Percentiles rank a stretch among this genome's conserved stretches.
Evolutionary conservation across 2,329 filamentous ascomycete genomes (phyloP).

Genomic region (Monilinia laxa): DNA sequence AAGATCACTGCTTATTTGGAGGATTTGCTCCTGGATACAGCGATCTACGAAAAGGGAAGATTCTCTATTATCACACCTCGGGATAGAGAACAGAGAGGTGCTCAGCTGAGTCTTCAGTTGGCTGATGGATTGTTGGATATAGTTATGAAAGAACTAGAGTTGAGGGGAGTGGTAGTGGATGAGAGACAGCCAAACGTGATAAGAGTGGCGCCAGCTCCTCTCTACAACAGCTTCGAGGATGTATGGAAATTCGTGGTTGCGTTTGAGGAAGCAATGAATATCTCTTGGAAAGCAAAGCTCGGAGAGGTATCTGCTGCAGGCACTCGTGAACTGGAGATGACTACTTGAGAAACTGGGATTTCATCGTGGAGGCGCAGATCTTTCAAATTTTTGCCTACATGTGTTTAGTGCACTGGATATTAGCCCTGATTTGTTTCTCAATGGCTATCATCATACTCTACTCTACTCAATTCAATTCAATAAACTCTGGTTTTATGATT

Average conservation of each 20-base stretch:
- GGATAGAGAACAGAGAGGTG: constrained; percentile 63
- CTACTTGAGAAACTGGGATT: constrained; percentile 1
- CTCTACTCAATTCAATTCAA: not conserved
- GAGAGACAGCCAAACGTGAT: constrained; percentile 75
- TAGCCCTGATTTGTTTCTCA: not conserved
- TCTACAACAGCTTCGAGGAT: constrained; percentile 73
- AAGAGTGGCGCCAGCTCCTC: constrained; percentile 68
- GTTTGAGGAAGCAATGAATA: constrained; percentile 43
- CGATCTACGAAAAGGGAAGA: constrained; percentile 37
- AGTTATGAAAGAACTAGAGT: constrained; percentile 61
- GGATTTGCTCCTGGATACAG: constrained; percentile 50
- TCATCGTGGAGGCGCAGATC: not conserved
- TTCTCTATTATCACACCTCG: constrained; percentile 66
- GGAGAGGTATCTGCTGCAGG: constrained; percentile 15
- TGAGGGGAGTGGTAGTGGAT: constrained; percentile 66
- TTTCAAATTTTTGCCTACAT: not conserved
- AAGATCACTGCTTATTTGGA: constrained; percentile 69
- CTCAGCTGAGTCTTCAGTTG: constrained; percentile 69
- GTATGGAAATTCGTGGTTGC: constrained; percentile 56
- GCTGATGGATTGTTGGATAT: constrained; percentile 58
- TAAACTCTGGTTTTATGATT: not conserved
- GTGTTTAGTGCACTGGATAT: not conserved
- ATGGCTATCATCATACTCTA: not conserved
- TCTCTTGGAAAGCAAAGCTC: constrained; percentile 31
- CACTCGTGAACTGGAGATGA: constrained; percentile 21